Percentiles rank a stretch among this genome's conserved stretches.
Conservation (phyloP, 805 yeast genomes). For the Starmera pachycereana region DNA sequence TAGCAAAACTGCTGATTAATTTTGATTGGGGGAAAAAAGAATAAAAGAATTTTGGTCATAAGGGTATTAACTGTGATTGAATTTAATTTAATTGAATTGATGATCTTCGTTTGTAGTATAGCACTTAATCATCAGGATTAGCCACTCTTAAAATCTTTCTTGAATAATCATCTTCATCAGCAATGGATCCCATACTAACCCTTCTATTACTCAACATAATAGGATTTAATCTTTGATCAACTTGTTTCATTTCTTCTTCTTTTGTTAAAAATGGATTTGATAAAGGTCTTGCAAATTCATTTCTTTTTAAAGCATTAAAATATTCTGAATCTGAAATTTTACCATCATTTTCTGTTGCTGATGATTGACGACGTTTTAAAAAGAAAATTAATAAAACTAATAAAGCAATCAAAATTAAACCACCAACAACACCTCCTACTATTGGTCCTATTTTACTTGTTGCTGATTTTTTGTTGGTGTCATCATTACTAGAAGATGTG, state of each 20-base stretch:
- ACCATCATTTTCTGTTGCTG: conserved; percentile 18
- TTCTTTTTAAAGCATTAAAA: conserved; percentile 46
- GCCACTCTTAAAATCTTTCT: conserved; percentile 79
- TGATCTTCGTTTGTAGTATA: background rate
- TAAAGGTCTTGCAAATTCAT: conserved; percentile 25
- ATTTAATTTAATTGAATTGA: background rate
- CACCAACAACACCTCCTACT: conserved; percentile 56
- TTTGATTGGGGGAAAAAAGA: too few species aligned
- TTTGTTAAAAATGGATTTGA: conserved; percentile 56
- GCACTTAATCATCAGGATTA: conserved; percentile 57
- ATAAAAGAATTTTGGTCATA: background rate
- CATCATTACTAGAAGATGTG: conserved; percentile 1
- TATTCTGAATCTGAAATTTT: conserved; percentile 46
- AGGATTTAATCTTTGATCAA: conserved; percentile 64
- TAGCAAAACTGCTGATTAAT: too few species aligned
- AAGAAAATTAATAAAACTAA: conserved; percentile 30
- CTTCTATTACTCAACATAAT: conserved; percentile 76
- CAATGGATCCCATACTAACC: conserved; percentile 75
- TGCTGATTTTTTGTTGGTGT: conserved; percentile 4
- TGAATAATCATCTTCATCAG: conserved; percentile 76
- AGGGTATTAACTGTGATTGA: background rate
- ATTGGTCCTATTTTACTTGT: conserved; percentile 39
- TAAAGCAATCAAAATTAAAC: conserved; percentile 34
- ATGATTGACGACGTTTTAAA: conserved; percentile 25
- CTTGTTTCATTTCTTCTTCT: conserved; percentile 32